Evolutionary conservation across 805 yeast genomes (phyloP).

Genomic region (Limtongia smithiae): DNA sequence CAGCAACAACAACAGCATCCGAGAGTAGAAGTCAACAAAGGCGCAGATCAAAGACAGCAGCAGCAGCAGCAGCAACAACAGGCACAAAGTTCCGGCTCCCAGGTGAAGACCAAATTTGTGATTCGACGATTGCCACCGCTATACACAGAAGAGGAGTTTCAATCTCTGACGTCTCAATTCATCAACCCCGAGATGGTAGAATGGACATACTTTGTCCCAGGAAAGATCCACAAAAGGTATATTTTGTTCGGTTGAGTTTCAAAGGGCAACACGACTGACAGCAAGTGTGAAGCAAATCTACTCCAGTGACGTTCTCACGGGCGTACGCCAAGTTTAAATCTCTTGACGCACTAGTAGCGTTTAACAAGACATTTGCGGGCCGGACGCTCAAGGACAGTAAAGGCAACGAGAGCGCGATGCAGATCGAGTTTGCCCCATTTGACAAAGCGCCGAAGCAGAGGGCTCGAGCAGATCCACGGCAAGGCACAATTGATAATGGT

Average conservation of each 20-base stretch:
- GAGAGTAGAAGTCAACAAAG: too few species aligned
- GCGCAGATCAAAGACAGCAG: too few species aligned
- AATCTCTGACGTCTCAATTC: slow-evolving; percentile 32
- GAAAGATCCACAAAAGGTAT: slow-evolving; percentile 33
- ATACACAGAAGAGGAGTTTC: slow-evolving; percentile 39
- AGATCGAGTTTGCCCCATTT: slow-evolving; percentile 33
- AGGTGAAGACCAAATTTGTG: slow-evolving; percentile 33
- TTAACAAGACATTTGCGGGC: slow-evolving; percentile 35
- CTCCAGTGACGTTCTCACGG: slow-evolving; percentile 43
- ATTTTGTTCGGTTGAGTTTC: neutral
- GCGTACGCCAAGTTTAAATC: slow-evolving; percentile 44
- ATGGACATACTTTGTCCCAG: slow-evolving; percentile 28
- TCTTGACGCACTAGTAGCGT: slow-evolving; percentile 35
- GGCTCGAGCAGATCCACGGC: slow-evolving; percentile 27
- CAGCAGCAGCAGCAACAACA: neutral
- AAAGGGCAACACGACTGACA: slow-evolving; percentile 33
- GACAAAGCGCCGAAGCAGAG: slow-evolving; percentile 20
- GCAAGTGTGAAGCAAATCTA: slow-evolving; percentile 33
- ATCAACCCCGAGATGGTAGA: slow-evolving; percentile 29
- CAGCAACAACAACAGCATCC: too few species aligned
- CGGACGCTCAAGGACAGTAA: slow-evolving; percentile 35
- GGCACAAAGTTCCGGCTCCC: slow-evolving; percentile 13
- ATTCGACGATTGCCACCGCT: slow-evolving; percentile 48
- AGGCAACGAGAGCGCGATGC: slow-evolving; percentile 18
- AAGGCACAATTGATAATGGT: slow-evolving; percentile 35